Conservation (phyloP, 352 stramenopile species). For the Blastocystis sp. region DNA sequence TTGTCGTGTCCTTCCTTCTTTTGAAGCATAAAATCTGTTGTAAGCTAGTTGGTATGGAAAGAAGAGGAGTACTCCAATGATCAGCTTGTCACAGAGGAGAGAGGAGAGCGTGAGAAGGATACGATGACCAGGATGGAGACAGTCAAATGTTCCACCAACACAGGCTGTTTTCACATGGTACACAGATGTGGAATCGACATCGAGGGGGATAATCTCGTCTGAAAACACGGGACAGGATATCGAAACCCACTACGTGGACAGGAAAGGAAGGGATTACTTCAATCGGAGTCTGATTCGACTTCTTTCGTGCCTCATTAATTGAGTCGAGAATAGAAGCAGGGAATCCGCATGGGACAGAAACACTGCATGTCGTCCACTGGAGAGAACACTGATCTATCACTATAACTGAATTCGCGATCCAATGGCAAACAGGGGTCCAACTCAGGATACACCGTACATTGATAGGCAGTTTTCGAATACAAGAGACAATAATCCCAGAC, state of each 20-base stretch:
- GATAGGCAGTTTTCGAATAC: neutral
- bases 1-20: conserved; percentile 23
- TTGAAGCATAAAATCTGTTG: conserved; percentile 23
- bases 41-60: neutral
- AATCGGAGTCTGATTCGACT: neutral
- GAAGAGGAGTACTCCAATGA: conserved; percentile 33
- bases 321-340: too few relatives aligned
- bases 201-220: neutral
- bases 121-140: conserved; percentile 40
- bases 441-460: conserved; percentile 48
- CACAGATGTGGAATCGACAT: neutral
- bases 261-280: neutral
- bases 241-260: neutral
- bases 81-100: conserved; percentile 25
- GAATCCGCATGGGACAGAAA: too few relatives aligned
- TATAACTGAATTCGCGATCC: too few relatives aligned
- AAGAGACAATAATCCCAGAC: conserved; percentile 50
- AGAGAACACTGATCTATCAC: too few relatives aligned
- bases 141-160: conserved; percentile 55
- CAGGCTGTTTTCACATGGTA: conserved; percentile 17
- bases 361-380: too few relatives aligned
- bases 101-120: conserved; percentile 39
- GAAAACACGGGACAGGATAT: neutral
- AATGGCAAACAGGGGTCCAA: too few relatives aligned
- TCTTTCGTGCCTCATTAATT: neutral